Base-by-base conservation (phyloP, 2,329 filamentous ascomycete species). In the Phialophora chinensis region DNA sequence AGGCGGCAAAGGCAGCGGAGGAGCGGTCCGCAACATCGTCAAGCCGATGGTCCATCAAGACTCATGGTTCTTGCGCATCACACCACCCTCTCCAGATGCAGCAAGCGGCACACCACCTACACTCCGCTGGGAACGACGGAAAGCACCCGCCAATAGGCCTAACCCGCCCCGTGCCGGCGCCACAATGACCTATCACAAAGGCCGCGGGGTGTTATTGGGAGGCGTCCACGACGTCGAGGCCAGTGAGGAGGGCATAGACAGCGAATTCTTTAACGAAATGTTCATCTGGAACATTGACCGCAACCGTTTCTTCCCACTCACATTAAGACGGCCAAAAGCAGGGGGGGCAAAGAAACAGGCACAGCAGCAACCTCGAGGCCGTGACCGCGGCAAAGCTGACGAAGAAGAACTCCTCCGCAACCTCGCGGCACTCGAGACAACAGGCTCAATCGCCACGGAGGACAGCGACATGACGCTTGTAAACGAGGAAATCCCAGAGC, bases 261-360 rank as follows among this genome's bases (percentile, higher is more conserved):
- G 92, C 75, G 93, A 97, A 77, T 99, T 99, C 79, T 99, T 98
- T 82, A 94, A 97, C 73, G 87, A 89, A 63, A 80, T 98, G 27
- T 96, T 91, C 74, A 91, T 93, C 4, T 98, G 93, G 92, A 97
- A 96, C 75, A 88, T 97, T 69, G 95, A 98, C 74, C 87, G 94
- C 66, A 99, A 99, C 76, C 86, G 95, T 8, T 98, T 97, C 81
- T 97, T 98, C 82, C 91, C 91, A 1, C 83, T 98, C 53, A 82
- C 83, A 10, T 82, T 98, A 54, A 86, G 93, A 60, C 91, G 92
- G 72, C 87, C 92, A 1, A 88, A 92, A 29, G 82, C 85, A 23
- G 86, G 86, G 56, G 86, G 87, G 69, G 90, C 89, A 72, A 89
- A 87, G 71, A 84, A 83, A 42, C 80, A 79, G 49, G 47, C 29